Conservation (phyloP, 768 basidiomycete genomes). For the Amanita thiersii region DNA sequence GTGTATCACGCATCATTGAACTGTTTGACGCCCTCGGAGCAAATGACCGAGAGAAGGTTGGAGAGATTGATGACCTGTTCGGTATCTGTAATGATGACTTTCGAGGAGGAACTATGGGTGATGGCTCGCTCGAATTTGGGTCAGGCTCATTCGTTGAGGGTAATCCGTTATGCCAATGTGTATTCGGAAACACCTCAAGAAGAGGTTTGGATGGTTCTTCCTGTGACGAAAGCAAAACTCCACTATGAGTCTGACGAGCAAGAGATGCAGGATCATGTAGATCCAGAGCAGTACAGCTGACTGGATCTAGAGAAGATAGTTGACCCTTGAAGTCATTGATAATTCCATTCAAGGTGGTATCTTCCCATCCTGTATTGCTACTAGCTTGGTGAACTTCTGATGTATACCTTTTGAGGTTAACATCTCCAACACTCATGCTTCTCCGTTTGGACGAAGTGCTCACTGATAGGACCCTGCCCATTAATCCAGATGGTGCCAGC, state of each 20-base stretch:
- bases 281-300: slow-evolving; percentile 43
- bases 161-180: neutral
- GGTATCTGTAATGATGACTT: slow-evolving; percentile 39
- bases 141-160: neutral
- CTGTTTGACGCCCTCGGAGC: slow-evolving; percentile 12
- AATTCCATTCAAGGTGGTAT: slow-evolving; percentile 48
- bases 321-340: slow-evolving; percentile 69
- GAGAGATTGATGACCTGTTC: slow-evolving; percentile 20
- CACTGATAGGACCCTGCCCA: slow-evolving; percentile 17
- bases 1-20: slow-evolving; percentile 23
- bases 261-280: slow-evolving; percentile 61
- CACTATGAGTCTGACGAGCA: slow-evolving; percentile 31
- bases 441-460: slow-evolving; percentile 41
- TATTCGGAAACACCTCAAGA: neutral
- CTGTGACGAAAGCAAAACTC: slow-evolving; percentile 17
- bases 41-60: slow-evolving; percentile 20
- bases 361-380: slow-evolving; percentile 16
- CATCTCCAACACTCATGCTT: slow-evolving; percentile 68
- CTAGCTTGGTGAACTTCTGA: slow-evolving; percentile 7
- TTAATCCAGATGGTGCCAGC: slow-evolving; percentile 26
- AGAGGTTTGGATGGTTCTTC: neutral
- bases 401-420: slow-evolving; percentile 42
- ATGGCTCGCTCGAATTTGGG: slow-evolving; percentile 7
- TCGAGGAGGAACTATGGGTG: slow-evolving; percentile 41
- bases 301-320: slow-evolving; percentile 57